Evolutionary conservation across 2,329 filamentous ascomycete species (phyloP), one percentile per base, ranked within the genome.

Genomic region (Diaporthe longicolla): DNA sequence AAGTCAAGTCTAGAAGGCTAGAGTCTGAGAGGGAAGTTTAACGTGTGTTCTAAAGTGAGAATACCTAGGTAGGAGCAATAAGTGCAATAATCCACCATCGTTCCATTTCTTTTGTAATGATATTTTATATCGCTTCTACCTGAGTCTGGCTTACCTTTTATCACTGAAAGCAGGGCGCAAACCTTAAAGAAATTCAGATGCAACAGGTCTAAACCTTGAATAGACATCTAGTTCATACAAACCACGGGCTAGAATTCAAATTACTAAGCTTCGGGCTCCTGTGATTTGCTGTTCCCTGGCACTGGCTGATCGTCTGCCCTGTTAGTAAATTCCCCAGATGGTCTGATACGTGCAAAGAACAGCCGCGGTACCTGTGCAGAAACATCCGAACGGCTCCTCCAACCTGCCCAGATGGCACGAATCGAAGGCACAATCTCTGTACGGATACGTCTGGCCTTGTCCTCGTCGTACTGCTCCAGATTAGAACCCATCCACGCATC

Each of bases 341-440:
- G 57, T 2, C 13, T 61, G 37, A 61, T 43, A 10, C 58, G 58
- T 5, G 58, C 37, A 24, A 61, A 61, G 37, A 61, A 61, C 37
- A 61, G 37, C 35, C 15, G 58, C 37, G 58, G 58, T 8, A 61
- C 37, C n/a, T 26, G 58, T 6, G n/a, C 7, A 9, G n/a, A n/a
- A 15, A 61, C 1, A 11, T 43, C 37, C 1, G 37, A 37, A 3
- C 40, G 58, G 3, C 35, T 19, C 11, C 35, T 37, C 58, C 58
- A 61, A 11, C 37, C 58, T 11, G 35, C 35, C 13, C 19, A 61
- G 10, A 61, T 29, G 3, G n/a, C 35, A 6, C 58, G 58, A 4
- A 61, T 61, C 10, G 32, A n/a, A 1, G 57, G 57, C 8, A 59
- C n/a, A 6, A 59, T 59, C 11, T 40, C 57, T 21, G 17, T 26